phyloP scores from a whole-genome alignment of 306 rosid species.

The Cicer cuneatum region DNA sequence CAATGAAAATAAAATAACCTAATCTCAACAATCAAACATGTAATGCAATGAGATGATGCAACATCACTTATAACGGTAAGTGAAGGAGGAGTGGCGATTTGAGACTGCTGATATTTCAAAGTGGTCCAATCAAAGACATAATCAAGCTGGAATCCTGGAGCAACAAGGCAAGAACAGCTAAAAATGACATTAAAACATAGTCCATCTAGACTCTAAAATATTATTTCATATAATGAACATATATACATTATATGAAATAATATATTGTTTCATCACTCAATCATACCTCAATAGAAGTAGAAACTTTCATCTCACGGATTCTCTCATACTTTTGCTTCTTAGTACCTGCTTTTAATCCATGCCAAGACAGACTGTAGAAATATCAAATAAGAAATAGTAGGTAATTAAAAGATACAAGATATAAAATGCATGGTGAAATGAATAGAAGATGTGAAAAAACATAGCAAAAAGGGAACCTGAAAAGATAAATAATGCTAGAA shows the following conservation, averaged over 20 bases:
- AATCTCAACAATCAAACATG: conserved; percentile 32
- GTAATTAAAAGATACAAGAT: conserved; percentile 35
- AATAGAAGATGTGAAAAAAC: too few species aligned
- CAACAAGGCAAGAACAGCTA: conserved; percentile 23
- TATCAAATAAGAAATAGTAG: conserved; percentile 43
- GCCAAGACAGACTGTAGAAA: conserved; percentile 92
- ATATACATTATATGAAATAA: conserved; percentile 28
- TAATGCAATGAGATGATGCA: conserved; percentile 21
- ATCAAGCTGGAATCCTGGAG: conserved; percentile 96
- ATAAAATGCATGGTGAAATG: too few species aligned
- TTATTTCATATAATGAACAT: not conserved
- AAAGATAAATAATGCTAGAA: too few species aligned
- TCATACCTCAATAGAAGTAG: conserved; percentile 89
- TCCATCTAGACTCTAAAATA: conserved; percentile 2
- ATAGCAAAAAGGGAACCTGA: too few species aligned
- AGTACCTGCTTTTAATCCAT: conserved; percentile 96
- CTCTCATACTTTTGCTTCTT: conserved; percentile 98
- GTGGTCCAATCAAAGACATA: too few species aligned
- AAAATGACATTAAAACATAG: conserved; percentile 5
- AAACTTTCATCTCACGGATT: conserved; percentile 97
- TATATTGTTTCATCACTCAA: conserved; percentile 15
- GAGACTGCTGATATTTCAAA: conserved; percentile 94
- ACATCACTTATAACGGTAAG: conserved; percentile 70
- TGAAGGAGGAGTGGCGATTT: conserved; percentile 67
- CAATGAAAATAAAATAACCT: conserved; percentile 42